Conservation (phyloP, 805 yeast genomes). For the Lipomyces starkeyi region DNA sequence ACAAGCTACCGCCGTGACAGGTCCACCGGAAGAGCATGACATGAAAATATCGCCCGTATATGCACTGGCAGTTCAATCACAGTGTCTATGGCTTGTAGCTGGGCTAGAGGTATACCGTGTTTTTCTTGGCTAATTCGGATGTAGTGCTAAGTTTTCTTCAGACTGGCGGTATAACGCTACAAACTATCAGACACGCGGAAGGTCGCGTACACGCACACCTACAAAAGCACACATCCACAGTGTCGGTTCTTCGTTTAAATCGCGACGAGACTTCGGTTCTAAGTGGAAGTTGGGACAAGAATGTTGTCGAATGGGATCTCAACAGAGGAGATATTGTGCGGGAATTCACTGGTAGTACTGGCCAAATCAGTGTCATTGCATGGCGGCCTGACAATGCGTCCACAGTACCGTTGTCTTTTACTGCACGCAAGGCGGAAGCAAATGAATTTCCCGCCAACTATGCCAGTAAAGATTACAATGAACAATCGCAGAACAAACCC, state of each 20-base stretch:
- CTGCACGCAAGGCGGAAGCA: not conserved
- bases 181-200: constrained; percentile 80
- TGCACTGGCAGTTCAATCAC: constrained; percentile 80
- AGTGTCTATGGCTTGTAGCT: constrained; percentile 81
- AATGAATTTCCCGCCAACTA: not conserved
- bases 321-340: constrained; percentile 65
- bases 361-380: constrained; percentile 79
- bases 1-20: constrained; percentile 8
- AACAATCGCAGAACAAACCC: not conserved
- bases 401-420: not conserved
- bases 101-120: constrained; percentile 59
- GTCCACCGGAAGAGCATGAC: constrained; percentile 23
- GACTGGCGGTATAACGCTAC: constrained; percentile 85
- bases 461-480: not conserved
- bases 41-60: constrained; percentile 77
- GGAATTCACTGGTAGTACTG: constrained; percentile 62
- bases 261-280: constrained; percentile 65
- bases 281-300: constrained; percentile 91
- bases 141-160: constrained; percentile 34
- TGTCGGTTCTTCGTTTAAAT: constrained; percentile 72
- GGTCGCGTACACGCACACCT: constrained; percentile 83
- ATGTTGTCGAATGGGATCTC: constrained; percentile 82
- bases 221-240: constrained; percentile 71
- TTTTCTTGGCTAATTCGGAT: not conserved
- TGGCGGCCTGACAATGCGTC: constrained; percentile 50